phyloP scores from a whole-genome alignment of 75 land plant species.

The Ceratopteris richardii region DNA sequence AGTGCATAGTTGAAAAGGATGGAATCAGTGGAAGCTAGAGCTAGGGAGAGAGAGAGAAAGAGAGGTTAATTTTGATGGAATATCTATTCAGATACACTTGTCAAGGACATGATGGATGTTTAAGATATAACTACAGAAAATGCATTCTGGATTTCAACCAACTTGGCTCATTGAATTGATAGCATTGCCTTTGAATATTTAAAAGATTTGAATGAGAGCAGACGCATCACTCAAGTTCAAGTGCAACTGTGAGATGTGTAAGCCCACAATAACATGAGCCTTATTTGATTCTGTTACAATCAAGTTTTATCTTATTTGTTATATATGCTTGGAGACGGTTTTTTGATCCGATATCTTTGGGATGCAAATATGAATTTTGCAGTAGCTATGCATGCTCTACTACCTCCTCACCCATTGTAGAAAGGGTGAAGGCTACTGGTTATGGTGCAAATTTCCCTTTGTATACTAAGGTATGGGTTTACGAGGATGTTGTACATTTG shows the following conservation, averaged over 20 bases:
- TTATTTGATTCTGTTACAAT: slow-evolving; percentile 46
- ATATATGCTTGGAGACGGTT: slow-evolving; percentile 80
- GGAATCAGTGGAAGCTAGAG: too few species aligned
- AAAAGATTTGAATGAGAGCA: slow-evolving; percentile 15
- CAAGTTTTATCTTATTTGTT: slow-evolving; percentile 61
- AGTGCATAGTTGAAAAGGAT: too few species aligned
- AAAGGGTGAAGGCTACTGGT: slow-evolving; percentile 53
- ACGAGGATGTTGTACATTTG: too few species aligned
- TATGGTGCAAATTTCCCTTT: slow-evolving; percentile 54
- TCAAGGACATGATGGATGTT: slow-evolving; percentile 60
- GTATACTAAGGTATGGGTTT: slow-evolving; percentile 49
- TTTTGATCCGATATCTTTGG: slow-evolving; percentile 55
- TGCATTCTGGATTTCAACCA: slow-evolving; percentile 69
- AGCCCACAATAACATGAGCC: slow-evolving; percentile 38
- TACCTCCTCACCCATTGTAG: slow-evolving; percentile 39
- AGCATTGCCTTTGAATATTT: slow-evolving; percentile 61
- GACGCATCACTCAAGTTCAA: slow-evolving; percentile 25
- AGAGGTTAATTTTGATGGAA: slow-evolving; percentile 3
- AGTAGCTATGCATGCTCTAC: slow-evolving; percentile 62
- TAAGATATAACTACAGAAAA: slow-evolving; percentile 46
- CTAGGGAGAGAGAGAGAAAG: too few species aligned
- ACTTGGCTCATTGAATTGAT: slow-evolving; percentile 76
- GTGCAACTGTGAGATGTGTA: slow-evolving; percentile 32
- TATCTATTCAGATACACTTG: slow-evolving; percentile 48
- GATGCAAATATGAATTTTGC: slow-evolving; percentile 84